These are phyloP conservation scores for Peltaster fructicola DNA, from an alignment of 2,329 filamentous ascomycete genomes.

Conservation along the genomic window DNA sequence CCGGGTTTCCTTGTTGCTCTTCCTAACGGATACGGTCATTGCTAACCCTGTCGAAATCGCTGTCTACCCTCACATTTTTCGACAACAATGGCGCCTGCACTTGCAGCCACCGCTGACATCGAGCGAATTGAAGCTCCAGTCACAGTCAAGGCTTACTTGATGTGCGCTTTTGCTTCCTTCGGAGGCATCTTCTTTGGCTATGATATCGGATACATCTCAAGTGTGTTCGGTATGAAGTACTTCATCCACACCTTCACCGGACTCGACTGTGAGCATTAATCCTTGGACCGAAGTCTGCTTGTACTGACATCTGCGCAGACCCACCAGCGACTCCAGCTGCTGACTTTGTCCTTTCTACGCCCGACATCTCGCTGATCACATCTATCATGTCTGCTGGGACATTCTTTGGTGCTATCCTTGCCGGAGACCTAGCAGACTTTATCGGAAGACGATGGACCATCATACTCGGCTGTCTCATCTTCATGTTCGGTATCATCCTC, in stretches of 20 bases:
- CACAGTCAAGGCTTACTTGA: conserved; percentile 21
- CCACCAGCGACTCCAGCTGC: conserved; percentile 11
- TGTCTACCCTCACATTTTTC: no score
- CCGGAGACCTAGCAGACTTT: conserved; percentile 55
- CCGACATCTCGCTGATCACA: conserved; percentile 37
- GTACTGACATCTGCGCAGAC: conserved; percentile 13
- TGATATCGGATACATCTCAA: conserved; percentile 57
- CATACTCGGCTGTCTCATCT: conserved; percentile 43
- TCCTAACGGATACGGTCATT: no score
- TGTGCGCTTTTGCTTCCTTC: conserved; percentile 25
- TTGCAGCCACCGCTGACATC: conserved; percentile 26
- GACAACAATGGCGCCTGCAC: no score
- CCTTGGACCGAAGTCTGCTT: no score
- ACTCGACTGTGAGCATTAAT: no score
- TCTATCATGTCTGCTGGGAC: conserved; percentile 53
- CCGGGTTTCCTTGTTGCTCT: no score
- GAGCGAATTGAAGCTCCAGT: conserved; percentile 31
- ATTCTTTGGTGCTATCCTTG: conserved; percentile 58
- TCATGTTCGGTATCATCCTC: conserved; percentile 40
- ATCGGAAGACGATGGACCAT: conserved; percentile 48
- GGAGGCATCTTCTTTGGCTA: conserved; percentile 53
- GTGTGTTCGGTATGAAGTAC: conserved; percentile 13
- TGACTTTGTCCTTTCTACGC: conserved; percentile 1
- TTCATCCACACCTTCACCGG: conserved; percentile 33
- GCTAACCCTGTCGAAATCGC: no score